Evolutionary conservation across 352 stramenopile species (phyloP).

Genomic region (Saprolegnia diclina): DNA sequence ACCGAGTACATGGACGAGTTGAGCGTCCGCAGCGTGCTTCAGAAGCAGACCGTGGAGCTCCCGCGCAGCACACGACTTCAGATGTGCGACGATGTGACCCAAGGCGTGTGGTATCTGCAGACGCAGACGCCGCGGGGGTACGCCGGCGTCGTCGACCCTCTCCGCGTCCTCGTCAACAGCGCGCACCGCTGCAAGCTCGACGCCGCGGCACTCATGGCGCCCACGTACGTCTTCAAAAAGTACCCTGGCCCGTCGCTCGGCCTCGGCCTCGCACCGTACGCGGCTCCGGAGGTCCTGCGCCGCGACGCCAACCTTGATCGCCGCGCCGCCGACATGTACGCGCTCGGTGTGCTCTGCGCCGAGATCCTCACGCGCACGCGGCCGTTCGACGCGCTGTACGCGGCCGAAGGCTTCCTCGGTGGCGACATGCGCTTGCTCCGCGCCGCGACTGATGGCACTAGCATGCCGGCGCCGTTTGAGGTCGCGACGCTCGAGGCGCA

Average conservation of each 20-base stretch:
- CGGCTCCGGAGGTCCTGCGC: background rate
- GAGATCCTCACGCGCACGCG: background rate
- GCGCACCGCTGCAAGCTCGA: constrained; percentile 2
- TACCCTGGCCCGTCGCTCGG: background rate
- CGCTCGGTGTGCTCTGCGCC: background rate
- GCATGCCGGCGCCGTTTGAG: background rate
- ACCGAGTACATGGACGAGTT: constrained; percentile 3
- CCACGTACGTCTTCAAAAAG: background rate
- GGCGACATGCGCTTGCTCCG: background rate
- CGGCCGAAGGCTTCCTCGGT: background rate
- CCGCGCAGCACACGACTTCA: background rate
- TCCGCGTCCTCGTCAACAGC: background rate
- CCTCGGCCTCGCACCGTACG: background rate
- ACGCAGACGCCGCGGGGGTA: background rate
- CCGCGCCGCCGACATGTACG: background rate
- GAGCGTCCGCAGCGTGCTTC: background rate
- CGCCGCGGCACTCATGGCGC: background rate
- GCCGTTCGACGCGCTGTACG: background rate
- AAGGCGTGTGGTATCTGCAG: background rate
- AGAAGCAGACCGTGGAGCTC: background rate
- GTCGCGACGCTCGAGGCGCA: background rate
- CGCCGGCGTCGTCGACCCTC: background rate
- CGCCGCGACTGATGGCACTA: too few species aligned
- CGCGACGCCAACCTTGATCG: background rate
- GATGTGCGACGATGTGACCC: constrained; percentile 1